These are phyloP conservation scores for Crepidotus variabilis DNA, from an alignment of 768 basidiomycete genomes.

Conservation along the genomic window DNA sequence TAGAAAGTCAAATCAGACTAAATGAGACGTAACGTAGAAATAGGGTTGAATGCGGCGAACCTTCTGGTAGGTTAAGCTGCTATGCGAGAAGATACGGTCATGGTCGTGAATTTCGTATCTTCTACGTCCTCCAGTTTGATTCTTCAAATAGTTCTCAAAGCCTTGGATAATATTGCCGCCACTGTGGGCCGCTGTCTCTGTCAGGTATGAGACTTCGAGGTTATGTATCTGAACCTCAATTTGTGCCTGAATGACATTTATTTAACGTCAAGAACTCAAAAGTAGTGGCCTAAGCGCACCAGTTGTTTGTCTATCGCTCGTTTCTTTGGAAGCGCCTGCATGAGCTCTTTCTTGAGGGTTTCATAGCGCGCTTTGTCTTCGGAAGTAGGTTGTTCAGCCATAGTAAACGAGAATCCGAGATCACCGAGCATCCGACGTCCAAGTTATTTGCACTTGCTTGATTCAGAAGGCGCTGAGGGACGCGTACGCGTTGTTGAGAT, in stretches of 20 bases:
- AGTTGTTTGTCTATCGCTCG: conserved; percentile 73
- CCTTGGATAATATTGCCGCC: conserved; percentile 88
- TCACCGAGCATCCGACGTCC: neutral
- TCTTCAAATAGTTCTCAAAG: conserved; percentile 84
- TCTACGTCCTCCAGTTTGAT: conserved; percentile 60
- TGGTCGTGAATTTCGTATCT: conserved; percentile 74
- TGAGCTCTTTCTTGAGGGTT: conserved; percentile 67
- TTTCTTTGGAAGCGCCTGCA: conserved; percentile 72
- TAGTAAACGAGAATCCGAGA: conserved; percentile 11
- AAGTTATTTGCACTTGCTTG: conserved; percentile 23
- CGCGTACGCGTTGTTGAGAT: conserved; percentile 33
- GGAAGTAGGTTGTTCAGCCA: conserved; percentile 45
- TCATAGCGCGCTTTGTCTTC: conserved; percentile 76
- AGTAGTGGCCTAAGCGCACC: conserved; percentile 35
- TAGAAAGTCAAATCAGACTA: conserved; percentile 21
- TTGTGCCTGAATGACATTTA: conserved; percentile 47
- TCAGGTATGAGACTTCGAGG: conserved; percentile 70
- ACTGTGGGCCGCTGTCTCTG: conserved; percentile 70
- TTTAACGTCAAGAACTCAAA: neutral
- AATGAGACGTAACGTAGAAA: conserved; percentile 3
- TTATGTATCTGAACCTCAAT: conserved; percentile 78
- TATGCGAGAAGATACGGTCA: conserved; percentile 80
- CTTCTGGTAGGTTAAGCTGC: conserved; percentile 75
- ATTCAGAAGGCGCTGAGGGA: conserved; percentile 23
- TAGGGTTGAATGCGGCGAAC: conserved; percentile 29